These are phyloP conservation scores for Starmerella apis DNA, from an alignment of 805 yeast genomes.

Conservation along the genomic window DNA sequence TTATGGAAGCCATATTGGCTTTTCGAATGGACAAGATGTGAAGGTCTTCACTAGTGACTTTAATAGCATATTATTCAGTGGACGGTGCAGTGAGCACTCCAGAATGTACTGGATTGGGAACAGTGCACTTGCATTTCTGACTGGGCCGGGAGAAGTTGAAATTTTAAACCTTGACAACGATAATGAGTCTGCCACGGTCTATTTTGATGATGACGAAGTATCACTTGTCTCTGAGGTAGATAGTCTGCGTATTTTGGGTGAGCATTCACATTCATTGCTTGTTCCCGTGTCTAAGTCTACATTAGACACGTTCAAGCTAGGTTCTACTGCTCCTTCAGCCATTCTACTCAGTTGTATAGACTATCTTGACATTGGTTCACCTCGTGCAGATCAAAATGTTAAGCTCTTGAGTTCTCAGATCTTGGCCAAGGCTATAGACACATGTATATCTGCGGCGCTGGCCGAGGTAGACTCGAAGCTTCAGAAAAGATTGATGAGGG, in stretches of 20 bases:
- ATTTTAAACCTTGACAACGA: slow-evolving; percentile 32
- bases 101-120: slow-evolving; percentile 64
- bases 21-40: slow-evolving; percentile 7
- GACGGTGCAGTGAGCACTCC: not conserved
- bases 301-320: slow-evolving; percentile 61
- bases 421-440: slow-evolving; percentile 51
- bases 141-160: slow-evolving; percentile 7
- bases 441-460: slow-evolving; percentile 62
- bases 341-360: slow-evolving; percentile 70
- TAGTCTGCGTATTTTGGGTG: slow-evolving; percentile 60
- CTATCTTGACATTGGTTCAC: slow-evolving; percentile 53
- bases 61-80: not conserved
- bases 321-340: slow-evolving; percentile 74
- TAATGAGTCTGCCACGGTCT: slow-evolving; percentile 26
- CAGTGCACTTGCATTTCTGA: slow-evolving; percentile 55
- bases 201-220: slow-evolving; percentile 28
- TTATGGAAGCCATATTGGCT: slow-evolving; percentile 5
- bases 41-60: slow-evolving; percentile 14
- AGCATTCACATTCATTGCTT: slow-evolving; percentile 48
- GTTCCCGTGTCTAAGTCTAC: slow-evolving; percentile 51
- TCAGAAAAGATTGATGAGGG: slow-evolving; percentile 71
- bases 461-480: slow-evolving; percentile 66
- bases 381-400: slow-evolving; percentile 72
- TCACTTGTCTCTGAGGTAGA: slow-evolving; percentile 47
- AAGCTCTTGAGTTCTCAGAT: slow-evolving; percentile 42